Evolutionary conservation across 371 early-diverging fungal genomes (phyloP), one percentile per base, ranked within the genome.

Genomic region (Zancudomyces culisetae): DNA sequence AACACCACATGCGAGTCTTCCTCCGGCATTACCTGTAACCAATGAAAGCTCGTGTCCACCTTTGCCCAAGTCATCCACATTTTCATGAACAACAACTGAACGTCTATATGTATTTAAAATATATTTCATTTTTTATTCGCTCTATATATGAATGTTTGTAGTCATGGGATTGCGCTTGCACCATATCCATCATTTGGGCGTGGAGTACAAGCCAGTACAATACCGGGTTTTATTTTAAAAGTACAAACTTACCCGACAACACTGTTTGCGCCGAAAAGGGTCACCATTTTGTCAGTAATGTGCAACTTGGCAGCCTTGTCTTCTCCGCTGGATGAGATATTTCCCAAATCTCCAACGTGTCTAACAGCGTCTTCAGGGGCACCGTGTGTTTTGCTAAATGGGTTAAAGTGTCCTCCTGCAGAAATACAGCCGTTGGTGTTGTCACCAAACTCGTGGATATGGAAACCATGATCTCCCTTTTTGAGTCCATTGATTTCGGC

Each of bases 321-420:
- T 23, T 22, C 22, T 24, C 83, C 81, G 51, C 72, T 61, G 3
- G 62, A 60, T 2, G 43, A 54, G 43, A 88, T 59, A 71, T 89
- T 90, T 53, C 90, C 92, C 58, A 89, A 76, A 64, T 91, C 90
- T 53, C 90, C 90, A 42, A 73, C 80, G 70, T 91, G 92, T 53
- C 85, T 82, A 23, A 68, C 48, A 49, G 63, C 66, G 52, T 61
- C 74, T 2, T 59, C 57, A 42, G 83, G 85, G 47, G 79, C 83
- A 55, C 86, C 88, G 70, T 89, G 90, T n/a, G 75, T 77, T 58
- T 69, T 56, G 42, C 68, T 69, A 63, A 57, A 57, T 49, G 90
- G 90, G 70, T 91, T 91, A 66, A 64, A 89, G 71, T 91, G 92
- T 43, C 63, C 59, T 30, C 86, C 84, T 1, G 80, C 75, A 23